Conservation (phyloP, 1,139 yeast genomes). For the Zygoascus meyerae region DNA sequence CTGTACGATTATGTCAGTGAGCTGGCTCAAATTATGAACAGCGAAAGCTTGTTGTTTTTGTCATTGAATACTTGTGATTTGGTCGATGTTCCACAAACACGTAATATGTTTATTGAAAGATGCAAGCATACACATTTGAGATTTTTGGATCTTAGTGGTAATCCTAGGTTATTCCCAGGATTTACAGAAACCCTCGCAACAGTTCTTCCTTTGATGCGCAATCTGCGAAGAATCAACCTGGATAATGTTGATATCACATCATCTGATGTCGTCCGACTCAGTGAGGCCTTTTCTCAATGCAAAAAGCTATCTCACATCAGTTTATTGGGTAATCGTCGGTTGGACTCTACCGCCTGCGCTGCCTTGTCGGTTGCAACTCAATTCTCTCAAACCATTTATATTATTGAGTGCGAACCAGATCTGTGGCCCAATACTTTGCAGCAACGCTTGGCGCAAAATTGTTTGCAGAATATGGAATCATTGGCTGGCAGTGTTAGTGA, state of each 20-base stretch:
- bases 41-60: slow-evolving; percentile 44
- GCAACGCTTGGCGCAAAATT: slow-evolving; percentile 71
- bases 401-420: slow-evolving; percentile 68
- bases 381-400: slow-evolving; percentile 55
- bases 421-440: slow-evolving; percentile 63
- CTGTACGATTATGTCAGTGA: slow-evolving; percentile 43
- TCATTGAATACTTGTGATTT: slow-evolving; percentile 68
- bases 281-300: slow-evolving; percentile 66
- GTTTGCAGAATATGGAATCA: slow-evolving; percentile 75
- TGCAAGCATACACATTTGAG: slow-evolving; percentile 50
- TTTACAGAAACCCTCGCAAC: slow-evolving; percentile 56
- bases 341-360: slow-evolving; percentile 56
- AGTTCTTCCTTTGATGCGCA: slow-evolving; percentile 58
- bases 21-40: slow-evolving; percentile 9
- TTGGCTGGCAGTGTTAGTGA: slow-evolving; percentile 26
- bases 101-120: slow-evolving; percentile 47
- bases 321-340: slow-evolving; percentile 54
- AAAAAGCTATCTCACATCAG: slow-evolving; percentile 71
- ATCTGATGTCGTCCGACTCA: slow-evolving; percentile 58
- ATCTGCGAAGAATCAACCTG: slow-evolving; percentile 66
- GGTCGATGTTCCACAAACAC: slow-evolving; percentile 47
- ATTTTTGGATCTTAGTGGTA: slow-evolving; percentile 70
- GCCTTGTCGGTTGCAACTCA: slow-evolving; percentile 68
- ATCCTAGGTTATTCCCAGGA: slow-evolving; percentile 69
- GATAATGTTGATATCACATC: slow-evolving; percentile 65